phyloP scores from a whole-genome alignment of 177 flowering plant genomes.

The Vitis hybrid region DNA sequence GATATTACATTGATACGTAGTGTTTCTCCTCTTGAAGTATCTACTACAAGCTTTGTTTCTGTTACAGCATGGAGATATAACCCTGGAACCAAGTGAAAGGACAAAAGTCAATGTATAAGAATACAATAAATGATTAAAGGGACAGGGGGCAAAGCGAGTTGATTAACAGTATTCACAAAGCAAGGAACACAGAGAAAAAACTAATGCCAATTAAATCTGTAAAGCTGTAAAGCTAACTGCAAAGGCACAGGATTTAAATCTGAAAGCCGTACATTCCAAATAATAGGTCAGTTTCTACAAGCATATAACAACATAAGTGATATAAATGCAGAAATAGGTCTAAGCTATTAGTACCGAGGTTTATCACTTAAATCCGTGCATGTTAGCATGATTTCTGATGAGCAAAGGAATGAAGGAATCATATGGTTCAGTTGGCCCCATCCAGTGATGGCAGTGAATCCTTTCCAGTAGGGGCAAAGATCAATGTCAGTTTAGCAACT shows the following conservation, averaged over 20 bases:
- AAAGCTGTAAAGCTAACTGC: too few species aligned
- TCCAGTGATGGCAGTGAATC: too few species aligned
- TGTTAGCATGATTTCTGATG: too few species aligned
- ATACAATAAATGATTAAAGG: neutral
- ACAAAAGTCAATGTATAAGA: constrained; percentile 1
- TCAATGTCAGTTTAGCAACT: too few species aligned
- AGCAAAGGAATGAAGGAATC: too few species aligned
- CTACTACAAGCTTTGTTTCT: constrained; percentile 80
- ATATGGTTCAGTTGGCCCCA: too few species aligned
- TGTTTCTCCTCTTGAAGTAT: constrained; percentile 84
- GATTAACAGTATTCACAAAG: neutral
- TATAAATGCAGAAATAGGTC: neutral
- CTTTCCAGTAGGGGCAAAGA: too few species aligned
- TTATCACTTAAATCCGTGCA: neutral
- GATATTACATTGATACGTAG: constrained; percentile 70
- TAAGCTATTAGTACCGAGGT: neutral
- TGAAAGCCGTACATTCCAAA: too few species aligned
- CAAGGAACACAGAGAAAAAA: too few species aligned
- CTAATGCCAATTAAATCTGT: too few species aligned
- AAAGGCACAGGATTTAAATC: too few species aligned
- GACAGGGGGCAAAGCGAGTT: neutral
- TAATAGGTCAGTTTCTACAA: neutral
- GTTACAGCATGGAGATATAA: constrained; percentile 72
- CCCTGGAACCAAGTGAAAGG: constrained; percentile 39
- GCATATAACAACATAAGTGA: neutral